Base-by-base conservation (phyloP, 768 basidiomycete species). In the Phaeotremella skinneri region DNA sequence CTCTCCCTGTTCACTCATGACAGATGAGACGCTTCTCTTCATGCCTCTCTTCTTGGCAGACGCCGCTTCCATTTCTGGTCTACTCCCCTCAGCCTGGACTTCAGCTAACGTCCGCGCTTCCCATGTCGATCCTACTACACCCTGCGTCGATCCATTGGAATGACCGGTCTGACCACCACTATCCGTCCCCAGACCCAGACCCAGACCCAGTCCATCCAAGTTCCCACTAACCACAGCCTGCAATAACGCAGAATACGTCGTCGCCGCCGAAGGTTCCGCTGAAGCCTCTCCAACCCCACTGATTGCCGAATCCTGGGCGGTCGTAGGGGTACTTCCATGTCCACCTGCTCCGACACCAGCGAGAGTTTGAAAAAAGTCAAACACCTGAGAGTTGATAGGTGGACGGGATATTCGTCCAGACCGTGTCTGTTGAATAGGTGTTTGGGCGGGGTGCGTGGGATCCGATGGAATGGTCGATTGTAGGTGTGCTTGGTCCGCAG, bases 371-470 rank as follows among this genome's bases (percentile, higher is more conserved):
- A 32, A 37, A n/a, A 32, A 37, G 37, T 30, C 51, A 16, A 23
- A 13, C 14, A 52, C 30, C 34, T 50, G 49, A 27, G 14, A 5
- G 14, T 27, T 32, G 6, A 60, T 41, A 2, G 63, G 63, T 23
- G 59, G 63, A 1, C 63, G 43, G 6, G 63, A 65, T 39, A 58
- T 61, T 27, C 63, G 50, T 1, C 63, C 63, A 7, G 54, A 56
- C 2, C 63, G 59, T 17, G 63, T 65, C 30, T 55, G 52, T 26
- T 63, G 62, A 31, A 52, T 26, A 4, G 49, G 61, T 6, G 61
- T 48, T n/a, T n/a, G n/a, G n/a, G n/a, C n/a, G 11, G 61, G 20
- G 25, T 50, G 48, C 13, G 43, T 7, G 11, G 21, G 43, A 45
- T 13, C 23, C 43, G 34, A 37, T 17, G 7, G 34, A 7, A 17